Evolutionary conservation across 345 rosid species (phyloP).

Genomic region (Punica granatum): DNA sequence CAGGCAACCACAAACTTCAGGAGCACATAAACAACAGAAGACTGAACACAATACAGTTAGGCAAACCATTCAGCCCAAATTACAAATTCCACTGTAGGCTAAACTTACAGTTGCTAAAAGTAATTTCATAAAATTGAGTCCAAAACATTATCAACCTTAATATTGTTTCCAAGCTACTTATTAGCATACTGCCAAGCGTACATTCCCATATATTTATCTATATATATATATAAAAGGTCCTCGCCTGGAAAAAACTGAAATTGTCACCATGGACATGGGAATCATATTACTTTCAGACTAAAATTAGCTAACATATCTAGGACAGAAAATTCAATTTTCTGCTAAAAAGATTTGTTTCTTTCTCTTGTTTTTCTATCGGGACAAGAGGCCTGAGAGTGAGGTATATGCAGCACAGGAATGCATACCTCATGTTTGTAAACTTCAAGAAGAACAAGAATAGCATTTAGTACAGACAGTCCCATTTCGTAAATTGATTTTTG

Average conservation of each 20-base stretch:
- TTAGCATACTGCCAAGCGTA: background rate
- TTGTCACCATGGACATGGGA: background rate
- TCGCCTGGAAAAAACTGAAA: background rate
- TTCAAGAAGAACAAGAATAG: slow-evolving; percentile 78
- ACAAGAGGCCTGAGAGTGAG: background rate
- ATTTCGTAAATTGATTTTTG: slow-evolving; percentile 88
- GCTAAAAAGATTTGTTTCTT: background rate
- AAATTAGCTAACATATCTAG: background rate
- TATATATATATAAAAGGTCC: background rate
- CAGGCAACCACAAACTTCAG: slow-evolving; percentile 88
- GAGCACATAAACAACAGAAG: slow-evolving; percentile 87
- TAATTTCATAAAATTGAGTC: background rate
- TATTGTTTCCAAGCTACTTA: background rate
- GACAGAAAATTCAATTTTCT: background rate
- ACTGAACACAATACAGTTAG: slow-evolving; percentile 31
- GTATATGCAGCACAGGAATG: background rate
- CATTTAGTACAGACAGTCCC: slow-evolving; percentile 68
- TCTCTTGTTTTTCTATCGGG: background rate
- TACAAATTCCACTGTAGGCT: background rate
- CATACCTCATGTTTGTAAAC: slow-evolving; percentile 91
- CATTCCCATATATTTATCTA: background rate
- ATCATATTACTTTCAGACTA: background rate
- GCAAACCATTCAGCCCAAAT: background rate
- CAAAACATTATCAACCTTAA: background rate
- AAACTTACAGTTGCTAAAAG: background rate